Evolutionary conservation across 768 basidiomycete genomes (phyloP), one percentile per base, ranked within the genome.

Genomic region (Suillus spraguei): DNA sequence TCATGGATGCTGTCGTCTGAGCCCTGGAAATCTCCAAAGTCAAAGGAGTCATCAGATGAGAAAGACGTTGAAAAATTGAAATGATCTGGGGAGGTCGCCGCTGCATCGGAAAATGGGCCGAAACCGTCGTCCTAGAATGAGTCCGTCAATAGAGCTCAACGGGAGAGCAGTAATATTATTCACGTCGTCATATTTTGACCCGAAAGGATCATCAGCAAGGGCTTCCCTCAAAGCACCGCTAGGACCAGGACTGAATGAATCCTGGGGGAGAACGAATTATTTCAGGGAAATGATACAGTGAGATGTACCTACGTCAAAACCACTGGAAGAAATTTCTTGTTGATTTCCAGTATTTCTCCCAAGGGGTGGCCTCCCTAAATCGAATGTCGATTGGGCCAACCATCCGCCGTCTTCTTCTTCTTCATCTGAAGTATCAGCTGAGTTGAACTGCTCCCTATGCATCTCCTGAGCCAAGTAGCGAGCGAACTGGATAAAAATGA

Each of bases 21-120:
- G 60, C 79, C 80, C 68, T 91, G 91, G 69, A 94, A 93, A 66
- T 93, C 92, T 17, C 90, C 90, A 69, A 93, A 92, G 61, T 89
- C 86, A 67, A 92, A 93, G 10, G 89, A 84, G 5, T 83, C 80
- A 54, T 91, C 91, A 39, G 89, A 89, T 0, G 87, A 84, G 63
- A 86, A 83, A 3, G 84, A 81, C 1, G 84, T 82, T 5, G 81
- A 77, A 61, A 81, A 79, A 6, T 72, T 84, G 74, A 92, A 91
- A 1, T 84, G 83, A 64, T 89, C 82, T 36, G 80, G 76, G 46
- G 77, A 76, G 0, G 80, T 69, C 1, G 82, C 81, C 1, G 86
- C 81, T 2, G 86, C 71, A 70, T 92, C 90, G 1, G 91, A 87
- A 77, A 94, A 94, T 7, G 92, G 91, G 2, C 92, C 92, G 72